Base-by-base conservation (phyloP, 495 filamentous ascomycete species). In the Trichoderma asperelloides region DNA sequence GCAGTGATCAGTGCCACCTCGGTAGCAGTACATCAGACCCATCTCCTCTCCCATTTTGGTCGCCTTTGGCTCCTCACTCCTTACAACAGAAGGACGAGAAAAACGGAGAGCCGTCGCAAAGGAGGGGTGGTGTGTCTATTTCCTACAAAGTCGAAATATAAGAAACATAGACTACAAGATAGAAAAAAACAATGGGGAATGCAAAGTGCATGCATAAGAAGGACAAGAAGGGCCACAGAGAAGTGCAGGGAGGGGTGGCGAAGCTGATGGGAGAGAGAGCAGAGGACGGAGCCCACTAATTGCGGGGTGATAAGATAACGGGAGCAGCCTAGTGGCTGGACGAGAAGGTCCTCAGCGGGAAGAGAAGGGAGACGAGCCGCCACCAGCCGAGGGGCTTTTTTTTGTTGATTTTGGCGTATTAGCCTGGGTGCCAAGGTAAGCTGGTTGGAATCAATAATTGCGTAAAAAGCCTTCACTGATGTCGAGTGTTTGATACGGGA, bases 281-380 rank as follows among this genome's bases (percentile, higher is more conserved):
- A 30, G 2, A 60, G 49, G 43, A 55, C 15, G 15, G 16, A 28
- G 55, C 55, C 55, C 55, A 60, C 55, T 60, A 33, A 62, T 27
- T 67, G 66, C 66, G 66, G 66, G 66, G 66, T 67, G 66, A 67
- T 67, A 67, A 67, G 66, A 67, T 43, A 66, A 66, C 55, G 43
- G 55, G 27, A 47, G 30, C 55, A 60, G 55, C 55, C 55, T 60
- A 60, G 55, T 60, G 55, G 55, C 23, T 30, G 27, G 55, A 51
- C 15, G 16, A 21, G 7, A 18, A 60, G 55, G 12, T 47, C n/a
- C 3, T 13, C n/a, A 8, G 47, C 55, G 27, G 55, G 55, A 60
- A 27, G 25, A 23, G 11, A 27, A 13, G 27, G 27, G 12, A 30
- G 25, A 60, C 55, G 55, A 60, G 55, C 55, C 21, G 55, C 49